Evolutionary conservation across 345 rosid genomes (phyloP).

Genomic region (Laguncularia racemosa): DNA sequence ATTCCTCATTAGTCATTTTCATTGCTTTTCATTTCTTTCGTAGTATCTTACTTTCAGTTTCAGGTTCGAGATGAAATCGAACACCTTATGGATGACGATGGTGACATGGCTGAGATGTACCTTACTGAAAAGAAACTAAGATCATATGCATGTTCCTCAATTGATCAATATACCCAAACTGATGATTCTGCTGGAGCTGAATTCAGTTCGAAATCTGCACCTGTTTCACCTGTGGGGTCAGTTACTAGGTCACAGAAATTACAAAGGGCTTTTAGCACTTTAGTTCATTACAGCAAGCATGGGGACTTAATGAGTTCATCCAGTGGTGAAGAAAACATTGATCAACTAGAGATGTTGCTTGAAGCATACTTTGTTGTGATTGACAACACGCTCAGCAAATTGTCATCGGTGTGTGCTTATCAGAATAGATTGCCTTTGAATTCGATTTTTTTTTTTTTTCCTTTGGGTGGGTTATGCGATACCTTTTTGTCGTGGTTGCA

Average conservation of each 20-base stretch:
- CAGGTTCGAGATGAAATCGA: slow-evolving; percentile 94
- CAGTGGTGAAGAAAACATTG: slow-evolving; percentile 53
- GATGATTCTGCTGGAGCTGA: slow-evolving; percentile 23
- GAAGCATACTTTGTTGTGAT: slow-evolving; percentile 81
- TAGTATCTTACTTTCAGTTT: slow-evolving; percentile 18
- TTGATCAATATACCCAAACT: slow-evolving; percentile 31
- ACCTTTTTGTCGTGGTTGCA: too few species aligned
- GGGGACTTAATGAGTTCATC: slow-evolving; percentile 69
- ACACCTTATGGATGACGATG: slow-evolving; percentile 97
- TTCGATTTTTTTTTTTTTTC: background rate
- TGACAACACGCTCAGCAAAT: slow-evolving; percentile 77
- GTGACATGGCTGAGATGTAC: slow-evolving; percentile 99
- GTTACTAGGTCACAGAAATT: slow-evolving; percentile 41
- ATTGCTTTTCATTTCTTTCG: slow-evolving; percentile 9
- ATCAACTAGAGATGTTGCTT: slow-evolving; percentile 90
- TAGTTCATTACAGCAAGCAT: slow-evolving; percentile 50
- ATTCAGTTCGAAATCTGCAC: slow-evolving; percentile 65
- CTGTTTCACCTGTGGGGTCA: slow-evolving; percentile 74
- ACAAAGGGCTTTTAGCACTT: slow-evolving; percentile 84
- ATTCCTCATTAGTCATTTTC: slow-evolving; percentile 3
- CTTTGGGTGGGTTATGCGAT: too few species aligned
- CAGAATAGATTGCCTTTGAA: background rate
- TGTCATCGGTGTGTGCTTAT: slow-evolving; percentile 55
- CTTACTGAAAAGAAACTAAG: slow-evolving; percentile 85
- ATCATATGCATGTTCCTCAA: slow-evolving; percentile 50